Evolutionary conservation across 1,139 yeast species (phyloP), one percentile per base, ranked within the genome.

Genomic region (Lodderomyces jiufengensis): DNA sequence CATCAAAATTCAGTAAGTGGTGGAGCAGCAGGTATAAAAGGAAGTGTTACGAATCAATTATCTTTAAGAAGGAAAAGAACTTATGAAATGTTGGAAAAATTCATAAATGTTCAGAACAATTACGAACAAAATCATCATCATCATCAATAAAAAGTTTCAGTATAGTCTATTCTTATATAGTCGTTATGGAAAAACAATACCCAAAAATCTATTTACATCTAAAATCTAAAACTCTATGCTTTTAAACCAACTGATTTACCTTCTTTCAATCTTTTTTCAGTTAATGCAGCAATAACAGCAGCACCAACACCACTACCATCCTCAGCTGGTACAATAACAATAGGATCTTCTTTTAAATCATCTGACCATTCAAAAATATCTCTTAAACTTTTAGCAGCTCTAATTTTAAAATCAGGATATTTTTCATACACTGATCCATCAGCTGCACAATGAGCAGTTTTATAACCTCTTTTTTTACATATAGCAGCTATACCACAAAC

Each of bases 301-400:
- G 97, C 97, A 55, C 97, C 97, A 30, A 85, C 97, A 66, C 97
- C 98, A 37, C 95, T 82, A 50, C 98, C 98, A 67, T 92, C 98
- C 66, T 90, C 97, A 46, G 98, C 97, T 39, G 90, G 84, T 29
- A 84, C 85, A 52, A 90, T 76, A 46, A 70, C 63, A 55, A 92
- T 78, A 46, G 97, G 97, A 57, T 84, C 85, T 46, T 80, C 78
- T 16, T 31, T 31, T 32, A 57, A 55, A 28, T 73, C 70, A 26
- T 33, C 43, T 15, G 39, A 35, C 96, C 97, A 90, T 48, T 74
- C 92, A 59, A 88, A 86, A 49, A 92, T 85, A 57, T 88, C 97
- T 61, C 83, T 80, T 57, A 92, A 76, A 40, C 87, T 97, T 57
- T 76, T 73, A 36, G 95, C 95, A 28, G 95, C 95, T 58, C 95